phyloP scores from a whole-genome alignment of 371 early-diverging fungal genomes.

The Sporodiniella umbellata region DNA sequence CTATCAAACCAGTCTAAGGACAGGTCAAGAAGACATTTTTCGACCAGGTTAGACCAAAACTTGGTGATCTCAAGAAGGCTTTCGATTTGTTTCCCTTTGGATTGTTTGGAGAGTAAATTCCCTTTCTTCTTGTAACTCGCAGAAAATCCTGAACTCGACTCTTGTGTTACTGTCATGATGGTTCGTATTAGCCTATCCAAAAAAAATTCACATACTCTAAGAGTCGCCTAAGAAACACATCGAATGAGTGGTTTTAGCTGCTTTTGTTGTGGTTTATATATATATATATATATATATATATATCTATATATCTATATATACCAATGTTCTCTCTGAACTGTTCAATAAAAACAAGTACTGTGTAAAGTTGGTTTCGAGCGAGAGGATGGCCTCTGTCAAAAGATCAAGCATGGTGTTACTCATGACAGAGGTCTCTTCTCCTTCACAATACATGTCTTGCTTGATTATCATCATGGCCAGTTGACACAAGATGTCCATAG shows the following conservation, averaged over 20 bases:
- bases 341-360: neutral
- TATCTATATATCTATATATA: no score
- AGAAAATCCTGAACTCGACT: neutral
- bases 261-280: no score
- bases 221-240: neutral
- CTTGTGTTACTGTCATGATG: slow-evolving; percentile 6
- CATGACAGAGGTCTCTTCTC: neutral
- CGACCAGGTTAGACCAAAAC: slow-evolving; percentile 8
- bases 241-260: neutral
- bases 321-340: neutral
- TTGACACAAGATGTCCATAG: slow-evolving; percentile 35
- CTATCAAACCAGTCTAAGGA: neutral
- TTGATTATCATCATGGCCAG: slow-evolving; percentile 11
- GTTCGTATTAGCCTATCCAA: slow-evolving; percentile 23
- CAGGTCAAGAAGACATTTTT: neutral
- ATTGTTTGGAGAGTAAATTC: slow-evolving; percentile 9
- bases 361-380: slow-evolving; percentile 6
- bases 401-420: slow-evolving; percentile 5
- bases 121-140: slow-evolving; percentile 3
- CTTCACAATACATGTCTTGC: slow-evolving; percentile 2
- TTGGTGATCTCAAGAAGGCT: neutral
- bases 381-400: slow-evolving; percentile 5
- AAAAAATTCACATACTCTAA: slow-evolving; percentile 30
- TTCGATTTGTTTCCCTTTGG: slow-evolving; percentile 7
- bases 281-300: no score